Base-by-base conservation (phyloP, 352 stramenopile species). In the Globisporangium sylvaticum region DNA sequence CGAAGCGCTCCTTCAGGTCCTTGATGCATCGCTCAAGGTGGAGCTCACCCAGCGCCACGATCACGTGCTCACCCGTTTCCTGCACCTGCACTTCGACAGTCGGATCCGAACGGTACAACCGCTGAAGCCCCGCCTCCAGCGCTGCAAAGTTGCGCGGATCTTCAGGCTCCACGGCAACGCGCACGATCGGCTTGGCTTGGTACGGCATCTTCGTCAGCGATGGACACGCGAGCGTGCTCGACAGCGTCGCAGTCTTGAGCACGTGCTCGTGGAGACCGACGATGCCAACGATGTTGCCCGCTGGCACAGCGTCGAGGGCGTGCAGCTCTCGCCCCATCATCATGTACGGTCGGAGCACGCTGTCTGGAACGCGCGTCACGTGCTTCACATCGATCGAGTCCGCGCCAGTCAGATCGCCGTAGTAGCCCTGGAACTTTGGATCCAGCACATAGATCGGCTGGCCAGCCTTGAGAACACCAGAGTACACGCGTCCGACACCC, bases 1-100 rank as follows among this genome's bases (percentile, higher is more conserved):
- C 89, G 64, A 96, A 97, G 4, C 90, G 84, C 55, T 96, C 89
- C 31, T 89, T 91, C 31, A 97, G 64, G 55, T 97, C 90, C 67
- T 97, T 97, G 32, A 98, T 88, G 64, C 92, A 97, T 15, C 89
- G 87, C 69, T 97, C 92, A 25, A 98, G 65, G 62, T 98, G 93
- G 10, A 98, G 79, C 58, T 98, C 93, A 25, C 93, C 93, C 0
- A 98, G 72, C 48, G 90, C 92, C 46, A 91, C 83, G 62, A 98
- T 87, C 4, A 97, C 89, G 62, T 97, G 88, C 50, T 98, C 90
- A 12, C 93, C 93, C 5, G 84, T 95, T 58, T 95, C 84, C 68
- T 95, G 86, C 0, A 97, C 86, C 22, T 92, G 87, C 8, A 98
- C 91, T 75, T 98, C 93, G n/a, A 97, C 94, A 0, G 90, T 97